A percentile compares a stretch with the other conserved stretches of the same genome.
phyloP scores from a whole-genome alignment of 176 grass and related monocot species.

The Carex scoparia region DNA sequence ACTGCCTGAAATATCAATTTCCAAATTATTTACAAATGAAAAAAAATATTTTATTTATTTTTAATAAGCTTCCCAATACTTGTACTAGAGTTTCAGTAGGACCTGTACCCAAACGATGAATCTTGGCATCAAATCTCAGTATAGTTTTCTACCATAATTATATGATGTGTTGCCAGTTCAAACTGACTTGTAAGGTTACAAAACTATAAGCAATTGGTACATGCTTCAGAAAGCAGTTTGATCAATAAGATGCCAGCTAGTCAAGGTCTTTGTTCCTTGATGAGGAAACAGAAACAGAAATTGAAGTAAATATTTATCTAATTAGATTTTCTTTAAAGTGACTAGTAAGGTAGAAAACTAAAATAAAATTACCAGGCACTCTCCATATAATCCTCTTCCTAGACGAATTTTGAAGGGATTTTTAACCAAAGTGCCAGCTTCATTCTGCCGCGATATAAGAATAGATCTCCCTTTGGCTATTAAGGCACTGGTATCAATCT shows the following conservation, averaged over 20 bases:
- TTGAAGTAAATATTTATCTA: background rate
- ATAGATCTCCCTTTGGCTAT: constrained; percentile 45
- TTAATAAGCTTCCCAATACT: background rate
- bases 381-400: constrained; percentile 70
- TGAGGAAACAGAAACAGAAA: background rate
- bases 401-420: constrained; percentile 67
- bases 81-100: background rate
- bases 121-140: background rate
- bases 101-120: background rate
- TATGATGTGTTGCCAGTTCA: background rate
- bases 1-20: constrained; percentile 50
- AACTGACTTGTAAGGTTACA: background rate
- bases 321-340: background rate
- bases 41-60: background rate
- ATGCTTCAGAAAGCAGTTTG: background rate
- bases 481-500: constrained; percentile 55
- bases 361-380: constrained; percentile 60
- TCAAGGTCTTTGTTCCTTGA: background rate
- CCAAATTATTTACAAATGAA: background rate
- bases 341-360: background rate
- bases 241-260: background rate
- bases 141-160: background rate
- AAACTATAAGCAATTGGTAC: background rate
- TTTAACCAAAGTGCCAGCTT: constrained; percentile 46
- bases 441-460: constrained; percentile 31